Evolutionary conservation across 2,329 filamentous ascomycete species (phyloP), one percentile per base, ranked within the genome.

Genomic region (Zelopaecilomyces penicillatus): DNA sequence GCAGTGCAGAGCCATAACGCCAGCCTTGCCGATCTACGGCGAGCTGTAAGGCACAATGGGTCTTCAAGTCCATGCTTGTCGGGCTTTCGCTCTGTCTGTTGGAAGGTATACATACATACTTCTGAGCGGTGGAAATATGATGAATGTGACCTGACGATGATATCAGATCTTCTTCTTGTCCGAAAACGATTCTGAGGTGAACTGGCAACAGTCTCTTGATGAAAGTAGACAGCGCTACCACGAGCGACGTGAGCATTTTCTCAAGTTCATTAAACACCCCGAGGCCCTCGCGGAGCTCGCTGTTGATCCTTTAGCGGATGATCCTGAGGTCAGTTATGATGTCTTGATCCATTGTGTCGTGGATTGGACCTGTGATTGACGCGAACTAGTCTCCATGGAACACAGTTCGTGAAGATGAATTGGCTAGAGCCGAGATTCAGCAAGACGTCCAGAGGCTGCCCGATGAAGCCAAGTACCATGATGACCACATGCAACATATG

Each of bases 381-480:
- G 12, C 1, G 29, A 26, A 8, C 12, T 39, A 95, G 84, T 95
- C 89, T 45, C 90, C 90, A 26, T 97, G 91, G 90, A 83, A 87
- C 61, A 82, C 82, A n/a, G 72, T 93, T 31, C 83, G 88, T 38
- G 78, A 83, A 55, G 91, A 98, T 64, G 88, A 96, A 68, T 70
- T 80, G 39, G 76, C 94, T 31, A 80, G 91, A 50, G 80, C 82
- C 41, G 93, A 98, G 64, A 97, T 98, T 45, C 78, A 85, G 45
- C 93, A 97, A 66, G 93, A 98, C 68, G 90, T 98, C 12, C 85
- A 93, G 54, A 78, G 93, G 52, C 87, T 97, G 64, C 93, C 91
- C 5, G 93, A 96, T 55, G 90, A 93, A 57, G 78, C 80, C 39
- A 94, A 91, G 61, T 98, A 97, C 57, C 88, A 90, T 46, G 78